Conservation (phyloP, 1,284 basidiomycete species). For the Phylloporus sp. region DNA sequence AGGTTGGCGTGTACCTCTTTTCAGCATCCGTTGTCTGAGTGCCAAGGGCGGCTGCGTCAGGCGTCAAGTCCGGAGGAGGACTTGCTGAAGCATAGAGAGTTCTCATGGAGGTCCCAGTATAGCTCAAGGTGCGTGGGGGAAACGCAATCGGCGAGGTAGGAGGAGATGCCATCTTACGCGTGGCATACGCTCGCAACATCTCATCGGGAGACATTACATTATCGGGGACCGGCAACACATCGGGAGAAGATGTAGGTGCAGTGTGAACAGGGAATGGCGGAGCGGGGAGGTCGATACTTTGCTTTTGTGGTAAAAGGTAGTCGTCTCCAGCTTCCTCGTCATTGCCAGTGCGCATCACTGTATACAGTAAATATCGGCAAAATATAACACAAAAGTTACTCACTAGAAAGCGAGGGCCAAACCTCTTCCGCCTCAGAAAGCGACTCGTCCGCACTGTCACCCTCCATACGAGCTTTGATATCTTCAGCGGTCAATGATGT, state of each 20-base stretch:
- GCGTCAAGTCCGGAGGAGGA: conserved; percentile 19
- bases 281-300: conserved; percentile 37
- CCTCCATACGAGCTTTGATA: conserved; percentile 55
- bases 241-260: conserved; percentile 46
- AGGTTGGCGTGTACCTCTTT: conserved; percentile 36
- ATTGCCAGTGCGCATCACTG: conserved; percentile 72
- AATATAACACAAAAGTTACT: conserved; percentile 35
- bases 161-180: conserved; percentile 52
- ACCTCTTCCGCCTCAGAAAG: conserved; percentile 59
- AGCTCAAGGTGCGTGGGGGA: conserved; percentile 35
- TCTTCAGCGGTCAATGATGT: conserved; percentile 71
- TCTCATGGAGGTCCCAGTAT: conserved; percentile 39
- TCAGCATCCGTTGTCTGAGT: conserved; percentile 23
- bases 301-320: conserved; percentile 47
- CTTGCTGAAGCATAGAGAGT: conserved; percentile 38
- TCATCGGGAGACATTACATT: conserved; percentile 71
- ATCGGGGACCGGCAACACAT: conserved; percentile 57
- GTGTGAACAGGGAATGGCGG: conserved; percentile 45
- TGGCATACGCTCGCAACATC: conserved; percentile 79
- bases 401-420: conserved; percentile 69
- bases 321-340: conserved; percentile 46
- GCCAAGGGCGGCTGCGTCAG: conserved; percentile 6
- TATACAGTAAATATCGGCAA: conserved; percentile 14
- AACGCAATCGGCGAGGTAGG: conserved; percentile 44
- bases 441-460: conserved; percentile 20